Conservation (phyloP, 345 rosid species). For the Schrenkiella parvula region DNA sequence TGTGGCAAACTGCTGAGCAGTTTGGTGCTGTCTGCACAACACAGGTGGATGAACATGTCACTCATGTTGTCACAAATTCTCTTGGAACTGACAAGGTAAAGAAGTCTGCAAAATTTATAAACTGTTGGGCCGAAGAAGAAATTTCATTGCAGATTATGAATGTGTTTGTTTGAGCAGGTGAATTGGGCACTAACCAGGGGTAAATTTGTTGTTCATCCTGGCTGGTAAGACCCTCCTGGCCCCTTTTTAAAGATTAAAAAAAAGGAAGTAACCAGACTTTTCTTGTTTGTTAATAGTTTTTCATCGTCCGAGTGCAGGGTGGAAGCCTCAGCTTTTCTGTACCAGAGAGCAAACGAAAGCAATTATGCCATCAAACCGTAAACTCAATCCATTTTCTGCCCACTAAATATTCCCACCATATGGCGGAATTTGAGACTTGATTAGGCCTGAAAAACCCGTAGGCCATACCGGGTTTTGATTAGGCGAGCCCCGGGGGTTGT, state of each 20-base stretch:
- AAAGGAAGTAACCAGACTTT: background rate
- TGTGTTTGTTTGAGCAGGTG: constrained; percentile 55
- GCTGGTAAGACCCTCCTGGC: constrained; percentile 64
- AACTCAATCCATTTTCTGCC: constrained; percentile 21
- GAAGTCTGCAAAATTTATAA: background rate
- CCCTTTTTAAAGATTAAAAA: background rate
- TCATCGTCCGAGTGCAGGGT: constrained; percentile 59
- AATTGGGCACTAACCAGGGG: constrained; percentile 84
- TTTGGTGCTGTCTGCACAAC: constrained; percentile 95
- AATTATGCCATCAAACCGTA: constrained; percentile 79
- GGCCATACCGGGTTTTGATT: constrained; percentile 1
- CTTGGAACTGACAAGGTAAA: constrained; percentile 97
- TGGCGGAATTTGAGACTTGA: constrained; percentile 1
- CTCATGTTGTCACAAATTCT: constrained; percentile 95
- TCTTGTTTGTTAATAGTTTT: constrained; percentile 13
- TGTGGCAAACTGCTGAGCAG: constrained; percentile 98
- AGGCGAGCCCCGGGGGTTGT: background rate
- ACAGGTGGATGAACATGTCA: constrained; percentile 84
- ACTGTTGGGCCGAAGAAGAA: background rate
- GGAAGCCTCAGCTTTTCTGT: constrained; percentile 97
- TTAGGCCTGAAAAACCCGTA: constrained; percentile 2
- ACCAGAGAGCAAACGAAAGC: constrained; percentile 87
- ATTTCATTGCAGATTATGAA: constrained; percentile 1
- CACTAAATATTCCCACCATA: background rate
- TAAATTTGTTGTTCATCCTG: constrained; percentile 86